Evolutionary conservation across 2,329 filamentous ascomycete species (phyloP).

Genomic region (Emergomyces pasteurianus): DNA sequence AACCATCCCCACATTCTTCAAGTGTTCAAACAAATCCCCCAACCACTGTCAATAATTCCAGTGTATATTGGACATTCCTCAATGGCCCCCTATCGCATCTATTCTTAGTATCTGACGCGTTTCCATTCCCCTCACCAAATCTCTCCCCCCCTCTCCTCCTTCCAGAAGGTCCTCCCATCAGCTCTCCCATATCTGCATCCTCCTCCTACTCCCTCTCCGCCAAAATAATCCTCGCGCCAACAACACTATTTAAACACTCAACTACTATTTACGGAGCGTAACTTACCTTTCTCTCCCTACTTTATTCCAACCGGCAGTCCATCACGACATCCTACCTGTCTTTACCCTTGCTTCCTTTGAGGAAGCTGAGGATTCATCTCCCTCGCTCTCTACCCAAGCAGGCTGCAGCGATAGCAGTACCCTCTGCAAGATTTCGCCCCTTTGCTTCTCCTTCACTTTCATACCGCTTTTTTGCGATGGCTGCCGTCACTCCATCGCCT

Average conservation of each 20-base stretch:
- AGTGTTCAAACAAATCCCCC: not conserved
- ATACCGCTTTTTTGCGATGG: slow-evolving; percentile 4
- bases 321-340: not conserved
- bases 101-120: not conserved
- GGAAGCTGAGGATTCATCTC: slow-evolving; percentile 16
- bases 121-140: not conserved
- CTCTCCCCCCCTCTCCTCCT: too few species aligned
- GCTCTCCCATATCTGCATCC: not conserved
- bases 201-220: not conserved
- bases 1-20: not conserved
- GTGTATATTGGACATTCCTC: not conserved
- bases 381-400: slow-evolving; percentile 13
- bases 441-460: not conserved
- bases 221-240: not conserved
- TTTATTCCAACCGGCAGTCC: not conserved
- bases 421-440: slow-evolving; percentile 11
- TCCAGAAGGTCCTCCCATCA: not conserved
- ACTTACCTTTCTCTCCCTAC: not conserved
- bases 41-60: not conserved
- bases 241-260: not conserved
- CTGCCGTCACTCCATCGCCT: not conserved
- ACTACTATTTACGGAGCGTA: not conserved
- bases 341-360: slow-evolving; percentile 14
- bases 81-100: not conserved
- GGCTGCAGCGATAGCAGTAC: slow-evolving; percentile 10